Base-by-base conservation (phyloP, 495 filamentous ascomycete species). In the Jackrogersella multiformis region DNA sequence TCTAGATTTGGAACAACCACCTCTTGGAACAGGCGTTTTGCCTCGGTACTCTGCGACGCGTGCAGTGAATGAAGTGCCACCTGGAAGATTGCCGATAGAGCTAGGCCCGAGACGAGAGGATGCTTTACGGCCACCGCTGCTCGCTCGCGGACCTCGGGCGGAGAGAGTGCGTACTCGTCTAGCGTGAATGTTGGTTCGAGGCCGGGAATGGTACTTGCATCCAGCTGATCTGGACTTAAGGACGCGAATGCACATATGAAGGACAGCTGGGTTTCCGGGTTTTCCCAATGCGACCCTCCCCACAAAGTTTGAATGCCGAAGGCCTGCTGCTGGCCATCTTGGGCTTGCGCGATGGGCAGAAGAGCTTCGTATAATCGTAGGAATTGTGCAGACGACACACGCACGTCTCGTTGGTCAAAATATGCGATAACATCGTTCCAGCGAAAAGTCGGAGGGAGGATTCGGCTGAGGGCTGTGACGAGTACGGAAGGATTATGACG, bases 51-150 rank as follows among this genome's bases (percentile, higher is more conserved):
- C 55, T 87, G 85, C 66, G 87, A 90, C 12, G 88, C 83, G 58
- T 86, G 82, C 39, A 86, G 77, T 4, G 86, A 87, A 64, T 90
- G 87, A 49, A 93, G 78, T 2, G 88, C 90, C 7, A 94, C 83
- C 72, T 92, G 86, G 71, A 95, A 92, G 26, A 95, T 86, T 24
- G 92, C 91, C 38, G 87, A 88, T 10, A 96, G 85, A 7, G 94
- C 96, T 64, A 93, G 91, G 48, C 92, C 82, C 8, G 96, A 99
- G 35, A 96, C 91, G 26, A 96, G 84, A 18, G 94, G 92, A 42
- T 96, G 93, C 58, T 87, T 90, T n/a, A 88, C 85, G 13, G 92
- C 93, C 42, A 87, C 81, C 39, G 87, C 87, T 10, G 90, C 92
- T 70, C 88, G 86, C 56, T 88, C 81, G 52, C 88, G 87, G 51